Evolutionary conservation across 1,139 yeast genomes (phyloP), one percentile per base, ranked within the genome.

Genomic region (Casaregolazyma lundiana): DNA sequence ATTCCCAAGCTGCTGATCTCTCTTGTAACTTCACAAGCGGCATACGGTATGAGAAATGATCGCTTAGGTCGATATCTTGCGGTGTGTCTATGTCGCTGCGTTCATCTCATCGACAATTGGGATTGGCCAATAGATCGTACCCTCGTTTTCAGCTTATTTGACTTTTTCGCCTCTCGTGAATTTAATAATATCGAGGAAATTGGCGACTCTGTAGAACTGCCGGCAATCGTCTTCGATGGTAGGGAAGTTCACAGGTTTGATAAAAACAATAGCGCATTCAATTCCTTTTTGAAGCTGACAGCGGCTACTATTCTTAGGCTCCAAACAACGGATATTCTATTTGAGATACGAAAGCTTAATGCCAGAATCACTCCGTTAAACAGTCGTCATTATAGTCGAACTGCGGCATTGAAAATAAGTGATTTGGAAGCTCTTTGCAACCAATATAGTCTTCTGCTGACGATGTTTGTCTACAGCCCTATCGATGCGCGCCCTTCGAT

Each of bases 391-490:
- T 51, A 49, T 38, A 45, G 50, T 17, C 40, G 48, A 47, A 34
- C 50, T 15, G 20, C 47, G 9, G 52, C 46, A 19, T 45, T 54
- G 26, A 38, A 32, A 20, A 32, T 49, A 3, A 16, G 47, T 13
- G 57, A 54, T 19, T 42, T 54, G 24, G 57, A 53, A 32, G 51
- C 55, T 11, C 43, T 54, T 34, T 48, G 52, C 21, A 54, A 55
- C 30, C 52, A 51, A 34, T 54, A 49, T 35, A 47, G 52, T 11
- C 43, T 56, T 9, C 43, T 53, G n/a, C 43, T 55, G 36, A 50
- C 53, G 9, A 38, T 47, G 32, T 53, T 51, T 35, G 34, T 38
- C 8, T 46, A 45, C 43, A 43, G 49, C 24, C 50, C 49, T 11
- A 29, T 39, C 9, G 39, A 37, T 4, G 26, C 35, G n/a, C 45